Evolutionary conservation across 2,329 filamentous ascomycete genomes (phyloP), one percentile per base, ranked within the genome.

Genomic region (Orbilia oligospora): DNA sequence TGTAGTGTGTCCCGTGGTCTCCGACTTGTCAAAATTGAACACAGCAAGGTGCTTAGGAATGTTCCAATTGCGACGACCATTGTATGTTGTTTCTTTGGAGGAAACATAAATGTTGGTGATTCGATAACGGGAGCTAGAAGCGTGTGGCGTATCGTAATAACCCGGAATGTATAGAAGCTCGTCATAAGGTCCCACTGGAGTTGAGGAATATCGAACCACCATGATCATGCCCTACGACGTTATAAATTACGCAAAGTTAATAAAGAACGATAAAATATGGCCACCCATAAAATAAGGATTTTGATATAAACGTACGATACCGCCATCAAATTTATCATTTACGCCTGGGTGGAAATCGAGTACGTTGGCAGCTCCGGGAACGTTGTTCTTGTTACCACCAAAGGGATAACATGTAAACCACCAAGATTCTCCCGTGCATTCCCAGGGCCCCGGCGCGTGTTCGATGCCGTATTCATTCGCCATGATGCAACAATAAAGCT

Each of bases 21-120:
- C 53, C 4, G 68, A 72, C 9, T 49, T 68, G 18, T 68, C 63
- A 36, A 87, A 89, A 14, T 85, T 84, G 81, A 89, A 89, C 10
- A 83, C 83, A 41, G 88, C 88, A 14, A 89, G 85, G 71, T 89
- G 87, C 80, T 89, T 89, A 12, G 88, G 87, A 33, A 88, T 86
- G 80, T 88, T 88, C 87, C 87, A 89, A 78, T 88, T 88, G 36
- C 83, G 85, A 46, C 87, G 83, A 8, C 88, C 88, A 72, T 89
- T 89, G 83, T 86, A 88, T 80, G 86, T 87, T 0, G 87, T 87
- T 22, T 86, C 81, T 80, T 86, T 86, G 78, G 87, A 86, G 20
- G 87, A 88, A 14, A 89, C 88, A 80, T 88, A 89, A 10, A 88
- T 87, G 22, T 87, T 85, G n/a, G 87, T 87, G 80, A 88, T 85